phyloP scores from a whole-genome alignment of 129 eudicot genomes.

The Lactuca saligna region DNA sequence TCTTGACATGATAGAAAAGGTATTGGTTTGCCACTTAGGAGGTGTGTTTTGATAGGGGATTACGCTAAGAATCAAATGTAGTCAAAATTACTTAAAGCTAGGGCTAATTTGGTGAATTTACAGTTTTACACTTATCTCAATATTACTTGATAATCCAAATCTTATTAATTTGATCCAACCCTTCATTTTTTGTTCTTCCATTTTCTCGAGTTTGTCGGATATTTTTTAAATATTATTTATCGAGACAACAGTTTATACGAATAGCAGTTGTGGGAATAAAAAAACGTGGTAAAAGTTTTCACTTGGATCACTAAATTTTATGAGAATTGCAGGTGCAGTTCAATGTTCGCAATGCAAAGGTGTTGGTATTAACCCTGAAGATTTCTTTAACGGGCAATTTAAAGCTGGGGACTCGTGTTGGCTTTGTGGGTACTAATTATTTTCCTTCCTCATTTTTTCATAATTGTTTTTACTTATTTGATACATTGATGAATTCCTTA shows the following conservation, averaged over 20 bases:
- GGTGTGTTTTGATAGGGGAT: not conserved
- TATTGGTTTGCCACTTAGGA: not conserved
- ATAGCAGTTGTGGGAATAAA: too few relatives aligned
- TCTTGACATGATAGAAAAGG: not conserved
- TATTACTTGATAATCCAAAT: not conserved
- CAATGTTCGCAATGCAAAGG: slow-evolving; percentile 81
- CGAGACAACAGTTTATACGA: not conserved
- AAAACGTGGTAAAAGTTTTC: not conserved
- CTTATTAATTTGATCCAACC: not conserved
- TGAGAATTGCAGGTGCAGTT: slow-evolving; percentile 48
- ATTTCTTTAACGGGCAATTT: slow-evolving; percentile 76
- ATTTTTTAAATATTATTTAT: too few relatives aligned
- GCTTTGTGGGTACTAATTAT: slow-evolving; percentile 80
- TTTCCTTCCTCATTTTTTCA: not conserved
- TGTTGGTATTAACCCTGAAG: slow-evolving; percentile 63
- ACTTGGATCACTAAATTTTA: not conserved
- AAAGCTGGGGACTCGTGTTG: slow-evolving; percentile 88
- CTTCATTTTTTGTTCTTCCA: too few relatives aligned
- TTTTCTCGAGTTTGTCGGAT: not conserved
- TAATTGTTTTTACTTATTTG: not conserved
- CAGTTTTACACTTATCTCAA: too few relatives aligned
- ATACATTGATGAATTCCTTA: not conserved
- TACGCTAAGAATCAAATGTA: not conserved
- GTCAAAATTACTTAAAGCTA: not conserved
- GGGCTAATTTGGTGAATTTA: not conserved